These are phyloP conservation scores for Geosmithia morbida DNA, from an alignment of 2,329 filamentous ascomycete species.

Conservation along the genomic window DNA sequence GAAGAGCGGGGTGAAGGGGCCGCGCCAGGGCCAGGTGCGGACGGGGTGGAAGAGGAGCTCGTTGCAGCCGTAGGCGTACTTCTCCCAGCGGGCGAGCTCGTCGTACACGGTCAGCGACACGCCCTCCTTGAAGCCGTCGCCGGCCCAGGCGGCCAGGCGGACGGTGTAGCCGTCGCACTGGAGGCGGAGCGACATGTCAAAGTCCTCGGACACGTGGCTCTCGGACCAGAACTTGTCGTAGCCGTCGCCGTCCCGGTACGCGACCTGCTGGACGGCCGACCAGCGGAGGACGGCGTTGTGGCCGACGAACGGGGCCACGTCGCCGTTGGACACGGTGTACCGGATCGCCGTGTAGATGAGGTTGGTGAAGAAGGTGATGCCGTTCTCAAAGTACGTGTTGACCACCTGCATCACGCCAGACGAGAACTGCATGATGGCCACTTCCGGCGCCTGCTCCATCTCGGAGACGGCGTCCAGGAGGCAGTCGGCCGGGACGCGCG, in stretches of 20 bases:
- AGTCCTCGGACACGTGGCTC: conserved; percentile 66
- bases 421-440: conserved; percentile 66
- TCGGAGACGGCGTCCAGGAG: conserved; percentile 67
- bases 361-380: conserved; percentile 59
- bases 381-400: conserved; percentile 57
- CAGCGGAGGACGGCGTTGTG: conserved; percentile 67
- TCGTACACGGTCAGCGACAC: conserved; percentile 77
- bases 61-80: conserved; percentile 75
- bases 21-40: conserved; percentile 55
- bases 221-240: conserved; percentile 76
- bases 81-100: conserved; percentile 74
- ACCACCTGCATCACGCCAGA: conserved; percentile 71
- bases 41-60: conserved; percentile 72
- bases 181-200: conserved; percentile 67
- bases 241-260: conserved; percentile 53
- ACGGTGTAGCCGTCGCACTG: conserved; percentile 61
- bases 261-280: conserved; percentile 61
- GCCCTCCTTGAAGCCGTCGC: conserved; percentile 69
- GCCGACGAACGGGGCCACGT: conserved; percentile 68
- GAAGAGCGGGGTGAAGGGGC: conserved; percentile 71
- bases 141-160: conserved; percentile 57
- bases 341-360: conserved; percentile 65
- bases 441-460: conserved; percentile 67
- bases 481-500: conserved; percentile 63
- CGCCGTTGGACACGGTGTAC: conserved; percentile 63